Evolutionary conservation across 352 stramenopile genomes (phyloP).

Genomic region (Phytopythium vexans): DNA sequence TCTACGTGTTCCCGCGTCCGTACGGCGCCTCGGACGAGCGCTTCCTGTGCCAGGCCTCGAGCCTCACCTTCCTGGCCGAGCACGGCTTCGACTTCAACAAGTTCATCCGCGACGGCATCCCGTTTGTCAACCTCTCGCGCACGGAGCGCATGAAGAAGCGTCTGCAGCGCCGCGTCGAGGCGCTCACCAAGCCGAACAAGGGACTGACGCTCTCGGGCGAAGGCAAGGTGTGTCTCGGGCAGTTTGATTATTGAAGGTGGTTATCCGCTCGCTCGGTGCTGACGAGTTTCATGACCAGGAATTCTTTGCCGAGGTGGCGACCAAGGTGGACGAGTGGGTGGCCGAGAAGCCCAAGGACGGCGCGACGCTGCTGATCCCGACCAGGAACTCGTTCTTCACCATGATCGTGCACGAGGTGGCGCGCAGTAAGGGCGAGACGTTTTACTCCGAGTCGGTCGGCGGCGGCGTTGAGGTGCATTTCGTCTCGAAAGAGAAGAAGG

Average conservation of each 20-base stretch:
- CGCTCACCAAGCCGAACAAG: constrained; percentile 53
- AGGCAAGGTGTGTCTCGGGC: constrained; percentile 14
- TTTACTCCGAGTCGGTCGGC: constrained; percentile 52
- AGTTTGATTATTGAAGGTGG: not conserved
- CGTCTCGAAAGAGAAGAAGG: constrained; percentile 59
- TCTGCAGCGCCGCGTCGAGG: constrained; percentile 55
- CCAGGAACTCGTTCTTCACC: constrained; percentile 66
- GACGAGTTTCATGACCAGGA: too few species aligned
- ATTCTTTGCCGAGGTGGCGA: constrained; percentile 43
- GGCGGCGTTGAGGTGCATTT: constrained; percentile 57
- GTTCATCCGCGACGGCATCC: constrained; percentile 80
- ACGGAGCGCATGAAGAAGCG: constrained; percentile 47
- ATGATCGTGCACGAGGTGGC: constrained; percentile 72
- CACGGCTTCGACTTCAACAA: constrained; percentile 88
- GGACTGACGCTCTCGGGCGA: constrained; percentile 50
- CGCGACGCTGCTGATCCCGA: constrained; percentile 45
- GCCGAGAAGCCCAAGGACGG: constrained; percentile 43
- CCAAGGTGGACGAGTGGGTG: constrained; percentile 53
- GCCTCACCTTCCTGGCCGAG: constrained; percentile 79
- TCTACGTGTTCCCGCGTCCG: constrained; percentile 78
- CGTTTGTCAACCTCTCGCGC: constrained; percentile 61
- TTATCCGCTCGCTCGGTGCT: too few species aligned
- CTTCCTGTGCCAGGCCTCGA: constrained; percentile 78
- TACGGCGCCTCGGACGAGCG: constrained; percentile 65
- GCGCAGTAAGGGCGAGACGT: constrained; percentile 46